Conservation (phyloP, 2,329 filamentous ascomycete species). For the Didymella glomerata region DNA sequence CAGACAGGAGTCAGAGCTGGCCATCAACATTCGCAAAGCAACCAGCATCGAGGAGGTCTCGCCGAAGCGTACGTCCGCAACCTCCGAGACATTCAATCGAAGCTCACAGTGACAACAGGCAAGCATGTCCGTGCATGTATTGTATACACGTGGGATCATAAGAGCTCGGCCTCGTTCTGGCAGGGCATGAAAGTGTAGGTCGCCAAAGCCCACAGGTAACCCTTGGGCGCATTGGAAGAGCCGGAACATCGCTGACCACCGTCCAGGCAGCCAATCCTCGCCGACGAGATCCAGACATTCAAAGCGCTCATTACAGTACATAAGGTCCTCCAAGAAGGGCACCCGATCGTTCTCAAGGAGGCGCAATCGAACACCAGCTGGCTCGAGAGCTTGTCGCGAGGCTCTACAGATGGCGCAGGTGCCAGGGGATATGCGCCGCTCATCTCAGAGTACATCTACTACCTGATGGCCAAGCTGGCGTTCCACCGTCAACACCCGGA, state of each 20-base stretch:
- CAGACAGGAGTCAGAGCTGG: constrained; percentile 69
- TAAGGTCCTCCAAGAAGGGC: constrained; percentile 96
- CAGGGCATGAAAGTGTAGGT: constrained; percentile 95
- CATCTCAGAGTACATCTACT: constrained; percentile 97
- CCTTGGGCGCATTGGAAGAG: not conserved
- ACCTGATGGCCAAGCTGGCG: constrained; percentile 90
- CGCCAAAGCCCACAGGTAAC: not conserved
- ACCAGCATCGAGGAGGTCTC: constrained; percentile 73
- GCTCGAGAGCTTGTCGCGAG: constrained; percentile 91
- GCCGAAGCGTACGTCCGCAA: constrained; percentile 65
- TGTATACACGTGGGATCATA: constrained; percentile 99
- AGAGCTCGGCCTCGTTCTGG: constrained; percentile 95
- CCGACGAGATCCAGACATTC: constrained; percentile 98
- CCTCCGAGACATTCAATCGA: constrained; percentile 17
- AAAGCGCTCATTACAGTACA: constrained; percentile 97
- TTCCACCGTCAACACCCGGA: constrained; percentile 97
- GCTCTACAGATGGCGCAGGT: constrained; percentile 78
- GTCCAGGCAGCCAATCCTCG: constrained; percentile 90
- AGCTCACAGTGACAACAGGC: constrained; percentile 56
- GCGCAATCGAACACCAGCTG: constrained; percentile 87
- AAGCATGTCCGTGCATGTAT: constrained; percentile 99
- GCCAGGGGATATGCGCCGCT: constrained; percentile 87
- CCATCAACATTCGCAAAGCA: constrained; percentile 73
- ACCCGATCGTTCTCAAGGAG: constrained; percentile 85
- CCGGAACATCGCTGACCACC: constrained; percentile 25